phyloP scores from a whole-genome alignment of 495 filamentous ascomycete genomes.

The Mytilinidion resinicola region DNA sequence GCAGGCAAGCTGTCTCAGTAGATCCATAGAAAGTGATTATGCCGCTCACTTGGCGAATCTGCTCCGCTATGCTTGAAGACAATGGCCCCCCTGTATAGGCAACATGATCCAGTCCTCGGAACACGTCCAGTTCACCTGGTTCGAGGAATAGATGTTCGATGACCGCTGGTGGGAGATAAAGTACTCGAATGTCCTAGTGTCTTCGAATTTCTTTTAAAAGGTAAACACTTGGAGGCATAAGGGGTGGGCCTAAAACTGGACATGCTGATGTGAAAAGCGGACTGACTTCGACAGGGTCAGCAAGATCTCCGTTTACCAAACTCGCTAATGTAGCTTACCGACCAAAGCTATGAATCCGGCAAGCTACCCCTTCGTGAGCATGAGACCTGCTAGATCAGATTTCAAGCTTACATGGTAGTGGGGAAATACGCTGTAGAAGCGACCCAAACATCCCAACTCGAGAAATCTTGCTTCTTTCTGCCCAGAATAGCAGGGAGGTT shows the following conservation, averaged over 20 bases:
- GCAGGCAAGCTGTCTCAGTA: conserved; percentile 14
- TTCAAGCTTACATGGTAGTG: conserved; percentile 9
- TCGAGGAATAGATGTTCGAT: conserved; percentile 9
- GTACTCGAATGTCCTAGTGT: conserved; percentile 3
- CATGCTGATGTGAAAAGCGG: conserved; percentile 16
- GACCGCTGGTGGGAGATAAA: conserved; percentile 13
- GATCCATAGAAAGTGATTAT: conserved; percentile 15
- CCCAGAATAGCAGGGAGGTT: conserved; percentile 7
- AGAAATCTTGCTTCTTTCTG: conserved; percentile 11
- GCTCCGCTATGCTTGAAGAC: conserved; percentile 1
- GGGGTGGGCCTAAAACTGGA: conserved; percentile 16
- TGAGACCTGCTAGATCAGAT: not conserved
- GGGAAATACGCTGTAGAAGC: conserved; percentile 16
- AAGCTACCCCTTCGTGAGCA: not conserved
- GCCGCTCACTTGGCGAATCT: conserved; percentile 6
- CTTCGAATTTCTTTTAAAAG: conserved; percentile 10
- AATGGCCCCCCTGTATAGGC: conserved; percentile 15
- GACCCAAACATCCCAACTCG: conserved; percentile 11
- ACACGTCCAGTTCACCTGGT: conserved; percentile 6
- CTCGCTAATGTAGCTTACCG: too few species aligned
- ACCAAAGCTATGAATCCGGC: conserved; percentile 12
- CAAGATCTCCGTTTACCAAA: too few species aligned
- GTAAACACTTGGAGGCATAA: conserved; percentile 11
- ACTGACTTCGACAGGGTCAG: not conserved
- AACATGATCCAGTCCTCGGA: conserved; percentile 8